phyloP scores from a whole-genome alignment of 441 rosid species.

The Kokia cookei region DNA sequence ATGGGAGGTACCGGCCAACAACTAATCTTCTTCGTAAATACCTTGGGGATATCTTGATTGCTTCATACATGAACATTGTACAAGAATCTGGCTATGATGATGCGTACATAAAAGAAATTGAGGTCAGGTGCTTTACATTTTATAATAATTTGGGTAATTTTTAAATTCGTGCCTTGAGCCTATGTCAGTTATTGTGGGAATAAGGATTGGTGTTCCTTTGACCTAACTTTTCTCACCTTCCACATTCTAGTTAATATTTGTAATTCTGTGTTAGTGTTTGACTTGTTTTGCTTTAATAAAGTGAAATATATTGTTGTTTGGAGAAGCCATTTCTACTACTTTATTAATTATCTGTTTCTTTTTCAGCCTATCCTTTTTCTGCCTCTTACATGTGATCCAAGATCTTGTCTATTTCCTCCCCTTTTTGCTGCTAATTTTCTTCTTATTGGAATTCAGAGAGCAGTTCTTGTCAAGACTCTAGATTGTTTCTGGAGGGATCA shows the following conservation, averaged over 20 bases:
- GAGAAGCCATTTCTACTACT: background rate
- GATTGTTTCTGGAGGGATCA: constrained; percentile 97
- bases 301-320: background rate
- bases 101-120: constrained; percentile 78
- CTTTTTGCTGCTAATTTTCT: constrained; percentile 2
- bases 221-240: background rate
- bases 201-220: background rate
- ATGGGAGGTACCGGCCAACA: constrained; percentile 50
- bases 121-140: constrained; percentile 37
- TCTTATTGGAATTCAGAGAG: constrained; percentile 47
- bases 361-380: background rate
- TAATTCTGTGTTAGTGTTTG: background rate
- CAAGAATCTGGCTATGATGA: constrained; percentile 81
- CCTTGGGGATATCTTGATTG: constrained; percentile 86
- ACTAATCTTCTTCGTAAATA: constrained; percentile 75
- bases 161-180: background rate
- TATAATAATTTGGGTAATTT: background rate
- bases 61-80: constrained; percentile 55
- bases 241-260: background rate
- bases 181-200: background rate
- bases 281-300: background rate
- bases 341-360: background rate
- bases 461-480: constrained; percentile 80
- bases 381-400: background rate
- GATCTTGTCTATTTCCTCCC: background rate